These are phyloP conservation scores for Euphorbia corollata DNA, from an alignment of 441 rosid genomes.

Conservation along the genomic window DNA sequence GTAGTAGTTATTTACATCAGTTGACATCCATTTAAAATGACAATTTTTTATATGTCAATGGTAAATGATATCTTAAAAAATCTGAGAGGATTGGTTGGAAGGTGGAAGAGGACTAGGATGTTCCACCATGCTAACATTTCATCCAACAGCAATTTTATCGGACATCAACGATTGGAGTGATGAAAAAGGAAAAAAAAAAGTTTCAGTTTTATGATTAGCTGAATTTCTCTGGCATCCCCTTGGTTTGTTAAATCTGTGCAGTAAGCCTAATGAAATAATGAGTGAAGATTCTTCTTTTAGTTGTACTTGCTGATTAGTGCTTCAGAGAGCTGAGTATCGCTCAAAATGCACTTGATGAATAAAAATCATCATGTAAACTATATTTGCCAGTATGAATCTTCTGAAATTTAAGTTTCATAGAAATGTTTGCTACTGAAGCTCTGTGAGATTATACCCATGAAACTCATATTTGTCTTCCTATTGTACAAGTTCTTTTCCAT, in stretches of 20 bases:
- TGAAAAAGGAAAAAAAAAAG: background rate
- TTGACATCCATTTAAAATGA: no score
- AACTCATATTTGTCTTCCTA: background rate
- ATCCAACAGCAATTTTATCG: no score
- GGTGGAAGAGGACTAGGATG: background rate
- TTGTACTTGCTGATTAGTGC: background rate
- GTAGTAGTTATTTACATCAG: no score
- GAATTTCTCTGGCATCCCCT: background rate
- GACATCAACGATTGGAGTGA: background rate
- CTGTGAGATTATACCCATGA: background rate
- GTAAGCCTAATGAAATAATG: no score
- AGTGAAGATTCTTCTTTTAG: background rate
- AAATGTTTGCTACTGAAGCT: background rate
- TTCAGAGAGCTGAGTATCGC: background rate
- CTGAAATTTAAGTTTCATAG: background rate
- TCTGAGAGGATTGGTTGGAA: no score
- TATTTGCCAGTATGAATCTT: background rate
- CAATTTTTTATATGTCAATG: no score
- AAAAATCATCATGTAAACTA: background rate
- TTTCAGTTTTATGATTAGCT: background rate
- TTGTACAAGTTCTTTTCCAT: background rate
- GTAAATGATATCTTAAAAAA: no score
- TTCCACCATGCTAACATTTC: conserved; percentile 5
- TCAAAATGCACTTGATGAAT: background rate
- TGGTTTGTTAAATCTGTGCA: background rate